Evolutionary conservation across 129 eudicot species (phyloP).

Genomic region (Lonicera japonica): DNA sequence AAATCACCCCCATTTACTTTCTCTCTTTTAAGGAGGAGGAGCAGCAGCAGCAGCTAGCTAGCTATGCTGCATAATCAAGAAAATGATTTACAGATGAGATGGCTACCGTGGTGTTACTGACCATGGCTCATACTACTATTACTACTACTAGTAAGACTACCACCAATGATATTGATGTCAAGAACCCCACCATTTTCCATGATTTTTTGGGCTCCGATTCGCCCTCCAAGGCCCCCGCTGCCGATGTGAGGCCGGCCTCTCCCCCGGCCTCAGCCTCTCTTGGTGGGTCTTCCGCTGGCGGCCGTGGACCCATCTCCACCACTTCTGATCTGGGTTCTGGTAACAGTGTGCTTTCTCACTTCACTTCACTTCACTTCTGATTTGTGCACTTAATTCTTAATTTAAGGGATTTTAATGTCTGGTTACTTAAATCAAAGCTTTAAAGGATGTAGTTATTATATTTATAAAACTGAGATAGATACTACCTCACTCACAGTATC

Average conservation of each 20-base stretch:
- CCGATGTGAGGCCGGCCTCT: constrained; percentile 21
- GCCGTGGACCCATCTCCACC: constrained; percentile 57
- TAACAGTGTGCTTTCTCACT: constrained; percentile 18
- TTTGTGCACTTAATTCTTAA: no score
- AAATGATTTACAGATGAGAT: constrained; percentile 21
- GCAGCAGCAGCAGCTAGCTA: neutral
- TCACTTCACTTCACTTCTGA: no score
- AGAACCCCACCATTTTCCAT: constrained; percentile 65
- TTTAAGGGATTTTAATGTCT: no score
- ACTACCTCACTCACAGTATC: no score
- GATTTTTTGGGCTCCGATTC: constrained; percentile 64
- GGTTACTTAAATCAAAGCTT: no score
- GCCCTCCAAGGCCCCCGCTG: constrained; percentile 28
- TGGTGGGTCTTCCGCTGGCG: constrained; percentile 43
- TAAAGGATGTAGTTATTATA: no score
- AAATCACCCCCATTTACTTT: constrained; percentile 4
- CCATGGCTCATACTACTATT: constrained; percentile 36
- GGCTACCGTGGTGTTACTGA: constrained; percentile 29
- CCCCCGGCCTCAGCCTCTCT: constrained; percentile 50
- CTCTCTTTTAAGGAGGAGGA: constrained; percentile 7
- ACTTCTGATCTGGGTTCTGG: constrained; percentile 94
- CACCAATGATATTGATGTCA: constrained; percentile 33
- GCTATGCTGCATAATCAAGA: constrained; percentile 12
- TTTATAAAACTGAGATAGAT: no score
- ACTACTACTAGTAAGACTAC: no score